Evolutionary conservation across 2,329 filamentous ascomycete species (phyloP).

Genomic region (Fusarium annulatum): DNA sequence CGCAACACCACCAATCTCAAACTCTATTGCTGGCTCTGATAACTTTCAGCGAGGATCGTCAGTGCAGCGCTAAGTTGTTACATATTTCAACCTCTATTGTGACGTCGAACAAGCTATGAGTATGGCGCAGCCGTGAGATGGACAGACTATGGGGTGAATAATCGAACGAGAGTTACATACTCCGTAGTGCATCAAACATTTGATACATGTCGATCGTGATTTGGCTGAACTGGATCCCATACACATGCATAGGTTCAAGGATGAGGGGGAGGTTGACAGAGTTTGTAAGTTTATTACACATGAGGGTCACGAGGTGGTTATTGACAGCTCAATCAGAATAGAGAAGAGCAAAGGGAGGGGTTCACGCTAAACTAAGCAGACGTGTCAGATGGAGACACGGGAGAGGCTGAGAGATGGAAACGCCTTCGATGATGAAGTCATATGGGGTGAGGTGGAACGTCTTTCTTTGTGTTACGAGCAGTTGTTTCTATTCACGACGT

Average conservation of each 20-base stretch:
- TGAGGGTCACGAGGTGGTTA: conserved; percentile 28
- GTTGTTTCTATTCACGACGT: not conserved
- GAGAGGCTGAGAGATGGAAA: conserved; percentile 26
- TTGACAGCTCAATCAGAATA: conserved; percentile 16
- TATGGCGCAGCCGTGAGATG: not conserved
- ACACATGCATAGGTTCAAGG: not conserved
- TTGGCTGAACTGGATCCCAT: not conserved
- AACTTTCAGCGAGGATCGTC: not conserved
- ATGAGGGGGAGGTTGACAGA: conserved; percentile 10
- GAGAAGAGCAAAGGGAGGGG: not conserved
- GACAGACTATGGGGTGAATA: not conserved
- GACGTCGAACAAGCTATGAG: not conserved
- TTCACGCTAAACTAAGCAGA: conserved; percentile 16
- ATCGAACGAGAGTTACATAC: not conserved
- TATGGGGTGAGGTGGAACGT: conserved; percentile 27
- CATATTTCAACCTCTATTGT: not conserved
- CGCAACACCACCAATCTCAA: conserved; percentile 12
- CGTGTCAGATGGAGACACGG: conserved; percentile 29
- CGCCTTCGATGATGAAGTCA: conserved; percentile 26
- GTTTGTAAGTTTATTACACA: conserved; percentile 3
- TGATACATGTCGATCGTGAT: conserved; percentile 10
- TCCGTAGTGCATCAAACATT: not conserved
- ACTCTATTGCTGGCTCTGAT: conserved; percentile 5
- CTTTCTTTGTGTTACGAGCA: conserved; percentile 1
- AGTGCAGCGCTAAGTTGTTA: not conserved